Evolutionary conservation across 768 basidiomycete genomes (phyloP), one percentile per base, ranked within the genome.

Genomic region (Hydnum rufescens): DNA sequence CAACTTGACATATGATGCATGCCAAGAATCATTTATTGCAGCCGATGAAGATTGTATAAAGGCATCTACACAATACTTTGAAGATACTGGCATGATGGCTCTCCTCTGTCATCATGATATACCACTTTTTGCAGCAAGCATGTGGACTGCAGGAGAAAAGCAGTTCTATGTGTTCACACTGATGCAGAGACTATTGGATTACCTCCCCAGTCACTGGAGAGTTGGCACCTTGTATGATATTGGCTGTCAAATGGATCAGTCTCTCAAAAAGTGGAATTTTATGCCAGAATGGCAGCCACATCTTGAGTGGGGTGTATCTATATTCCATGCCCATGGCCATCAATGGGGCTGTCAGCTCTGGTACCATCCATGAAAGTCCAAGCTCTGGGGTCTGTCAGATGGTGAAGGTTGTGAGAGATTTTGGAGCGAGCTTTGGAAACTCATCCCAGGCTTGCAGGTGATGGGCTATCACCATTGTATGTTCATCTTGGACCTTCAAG

Each of bases 321-420:
- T 47, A 8, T 47, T 47, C 25, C 44, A 47, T 47, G 44, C 44
- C 13, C 26, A 8, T 47, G 44, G 44, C 26, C 44, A 47, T 28
- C 8, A 47, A 19, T 39, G 19, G 8, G 36, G 13, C 36, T 39
- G 36, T 39, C 36, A 39, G 36, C 36, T 39, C 36, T 39, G 36
- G 36, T n/a, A n/a, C n/a, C n/a, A n/a, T n/a, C n/a, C n/a, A n/a
- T n/a, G n/a, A n/a, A n/a, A n/a, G n/a, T n/a, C n/a, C n/a, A n/a
- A n/a, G n/a, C n/a, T n/a, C n/a, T n/a, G n/a, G n/a, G n/a, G n/a
- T n/a, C n/a, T n/a, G n/a, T n/a, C n/a, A n/a, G n/a, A n/a, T n/a
- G n/a, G n/a, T n/a, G n/a, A n/a, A n/a, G n/a, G n/a, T n/a, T n/a
- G n/a, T n/a, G n/a, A n/a, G n/a, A n/a, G n/a, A n/a, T n/a, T n/a